phyloP scores from a whole-genome alignment of 1,284 basidiomycete species.

The Exsudoporus floridanus region DNA sequence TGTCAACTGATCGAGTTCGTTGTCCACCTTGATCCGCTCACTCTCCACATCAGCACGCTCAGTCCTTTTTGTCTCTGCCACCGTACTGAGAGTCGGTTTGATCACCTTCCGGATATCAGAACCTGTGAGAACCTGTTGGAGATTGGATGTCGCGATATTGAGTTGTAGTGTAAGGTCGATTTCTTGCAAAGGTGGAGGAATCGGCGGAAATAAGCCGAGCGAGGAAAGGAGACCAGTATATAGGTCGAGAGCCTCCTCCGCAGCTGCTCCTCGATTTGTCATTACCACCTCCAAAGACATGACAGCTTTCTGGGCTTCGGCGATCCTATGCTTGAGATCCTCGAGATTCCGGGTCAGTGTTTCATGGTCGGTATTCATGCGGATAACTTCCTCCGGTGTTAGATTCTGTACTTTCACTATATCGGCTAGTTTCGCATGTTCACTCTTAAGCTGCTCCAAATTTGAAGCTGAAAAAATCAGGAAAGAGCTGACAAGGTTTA shows the following conservation, averaged over 20 bases:
- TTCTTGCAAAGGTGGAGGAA: constrained; percentile 63
- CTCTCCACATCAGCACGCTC: constrained; percentile 70
- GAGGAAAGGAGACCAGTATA: constrained; percentile 71
- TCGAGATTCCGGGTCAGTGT: constrained; percentile 66
- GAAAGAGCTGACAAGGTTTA: background rate
- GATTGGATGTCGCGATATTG: constrained; percentile 69
- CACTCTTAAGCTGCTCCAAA: constrained; percentile 58
- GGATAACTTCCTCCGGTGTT: constrained; percentile 78
- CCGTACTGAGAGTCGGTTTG: constrained; percentile 66
- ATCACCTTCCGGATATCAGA: constrained; percentile 65
- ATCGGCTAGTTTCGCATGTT: constrained; percentile 60
- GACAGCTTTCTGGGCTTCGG: constrained; percentile 66
- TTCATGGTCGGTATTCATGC: constrained; percentile 86
- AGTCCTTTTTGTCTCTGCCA: constrained; percentile 67
- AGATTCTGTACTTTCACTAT: constrained; percentile 82
- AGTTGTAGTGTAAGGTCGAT: constrained; percentile 73
- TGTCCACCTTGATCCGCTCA: constrained; percentile 72
- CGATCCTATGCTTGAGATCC: constrained; percentile 71
- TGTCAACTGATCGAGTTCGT: constrained; percentile 74
- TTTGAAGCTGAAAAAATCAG: constrained; percentile 44
- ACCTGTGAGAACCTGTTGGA: constrained; percentile 62
- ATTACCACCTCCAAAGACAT: constrained; percentile 78
- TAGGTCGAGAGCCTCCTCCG: constrained; percentile 75
- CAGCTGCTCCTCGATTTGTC: constrained; percentile 71
- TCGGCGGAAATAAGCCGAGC: constrained; percentile 72